Percentiles rank a stretch among this genome's conserved stretches.
Evolutionary conservation across 345 rosid species (phyloP).

Genomic region (Tarenaya hassleriana): DNA sequence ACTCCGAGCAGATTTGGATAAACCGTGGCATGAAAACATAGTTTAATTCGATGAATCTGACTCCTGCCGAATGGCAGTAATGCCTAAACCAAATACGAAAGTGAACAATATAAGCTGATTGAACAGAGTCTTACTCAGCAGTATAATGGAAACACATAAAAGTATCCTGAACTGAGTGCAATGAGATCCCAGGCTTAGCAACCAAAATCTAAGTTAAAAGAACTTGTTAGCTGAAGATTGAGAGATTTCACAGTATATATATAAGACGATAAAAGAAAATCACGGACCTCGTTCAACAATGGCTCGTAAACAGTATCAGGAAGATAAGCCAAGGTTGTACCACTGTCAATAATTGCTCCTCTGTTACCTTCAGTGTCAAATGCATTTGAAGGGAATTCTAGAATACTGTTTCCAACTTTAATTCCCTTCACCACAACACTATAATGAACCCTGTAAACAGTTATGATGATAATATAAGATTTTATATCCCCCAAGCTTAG

Average conservation of each 20-base stretch:
- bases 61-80: not conserved
- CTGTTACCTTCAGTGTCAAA: constrained; percentile 44
- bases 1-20: not conserved
- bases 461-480: not conserved
- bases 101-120: not conserved
- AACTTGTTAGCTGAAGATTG: constrained; percentile 6
- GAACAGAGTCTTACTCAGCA: constrained; percentile 44
- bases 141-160: constrained; percentile 54
- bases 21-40: not conserved
- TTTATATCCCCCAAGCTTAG: not conserved
- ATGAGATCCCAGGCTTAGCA: constrained; percentile 41
- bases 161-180: constrained; percentile 50
- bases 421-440: constrained; percentile 59
- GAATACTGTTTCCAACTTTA: constrained; percentile 50
- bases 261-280: not conserved
- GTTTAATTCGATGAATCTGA: no score
- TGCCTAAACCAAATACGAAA: not conserved
- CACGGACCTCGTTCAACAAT: constrained; percentile 45
- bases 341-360: constrained; percentile 85
- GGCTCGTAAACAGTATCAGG: constrained; percentile 50
- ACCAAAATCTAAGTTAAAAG: constrained; percentile 40
- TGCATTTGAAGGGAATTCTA: constrained; percentile 46
- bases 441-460: constrained; percentile 70
- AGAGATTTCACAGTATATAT: not conserved
- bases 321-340: constrained; percentile 88